These are phyloP conservation scores for Circinella umbellata DNA, from an alignment of 371 early-diverging fungal species.

Conservation along the genomic window DNA sequence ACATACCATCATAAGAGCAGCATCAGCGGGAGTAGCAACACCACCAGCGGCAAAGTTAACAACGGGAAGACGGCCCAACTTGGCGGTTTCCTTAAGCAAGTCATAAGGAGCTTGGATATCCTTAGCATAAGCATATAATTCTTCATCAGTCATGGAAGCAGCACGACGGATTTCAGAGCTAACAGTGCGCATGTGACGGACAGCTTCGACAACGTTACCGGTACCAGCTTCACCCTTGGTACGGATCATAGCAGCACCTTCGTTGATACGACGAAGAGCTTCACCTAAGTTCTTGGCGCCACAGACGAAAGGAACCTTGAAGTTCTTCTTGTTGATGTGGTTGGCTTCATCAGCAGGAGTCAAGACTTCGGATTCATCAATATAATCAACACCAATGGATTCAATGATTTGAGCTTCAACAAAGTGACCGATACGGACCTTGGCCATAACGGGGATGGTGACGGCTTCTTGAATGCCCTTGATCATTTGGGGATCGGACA, in stretches of 20 bases:
- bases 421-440: slow-evolving; percentile 98
- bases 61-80: slow-evolving; percentile 92
- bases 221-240: slow-evolving; percentile 99
- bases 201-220: slow-evolving; percentile 96
- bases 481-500: slow-evolving; percentile 98
- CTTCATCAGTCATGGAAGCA: slow-evolving; percentile 69
- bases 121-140: slow-evolving; percentile 89
- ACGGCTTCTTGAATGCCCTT: slow-evolving; percentile 94
- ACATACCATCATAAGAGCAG: slow-evolving; percentile 90
- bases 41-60: slow-evolving; percentile 99
- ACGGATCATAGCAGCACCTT: slow-evolving; percentile 98
- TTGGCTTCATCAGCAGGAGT: slow-evolving; percentile 93
- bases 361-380: slow-evolving; percentile 96
- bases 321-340: slow-evolving; percentile 94
- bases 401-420: slow-evolving; percentile 97
- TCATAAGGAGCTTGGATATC: slow-evolving; percentile 91
- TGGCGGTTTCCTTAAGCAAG: slow-evolving; percentile 87
- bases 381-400: slow-evolving; percentile 91
- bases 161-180: slow-evolving; percentile 84
- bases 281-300: slow-evolving; percentile 97
- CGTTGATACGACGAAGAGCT: slow-evolving; percentile 94
- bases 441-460: slow-evolving; percentile 98
- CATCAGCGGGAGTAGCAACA: slow-evolving; percentile 96
- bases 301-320: slow-evolving; percentile 95
- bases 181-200: slow-evolving; percentile 91